Conservation (phyloP, 1,284 basidiomycete genomes). For the Lentinula novae-zelandiae region DNA sequence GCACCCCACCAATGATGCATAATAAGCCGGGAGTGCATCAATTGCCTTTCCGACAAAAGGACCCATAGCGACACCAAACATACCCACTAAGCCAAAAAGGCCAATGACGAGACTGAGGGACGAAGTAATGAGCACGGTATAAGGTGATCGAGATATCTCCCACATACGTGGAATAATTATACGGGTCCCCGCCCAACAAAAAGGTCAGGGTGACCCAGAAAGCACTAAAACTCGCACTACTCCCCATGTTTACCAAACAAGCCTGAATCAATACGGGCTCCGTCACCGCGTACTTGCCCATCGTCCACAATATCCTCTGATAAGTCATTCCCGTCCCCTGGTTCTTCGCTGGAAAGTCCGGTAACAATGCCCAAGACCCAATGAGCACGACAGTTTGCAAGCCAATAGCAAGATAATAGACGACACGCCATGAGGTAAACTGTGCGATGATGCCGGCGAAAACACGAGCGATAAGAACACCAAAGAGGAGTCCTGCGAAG, state of each 20-base stretch:
- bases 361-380: constrained; percentile 54
- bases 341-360: constrained; percentile 71
- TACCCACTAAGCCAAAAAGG: constrained; percentile 68
- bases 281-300: constrained; percentile 62
- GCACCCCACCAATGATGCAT: constrained; percentile 51
- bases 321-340: constrained; percentile 45
- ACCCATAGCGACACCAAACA: constrained; percentile 58
- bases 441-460: constrained; percentile 65
- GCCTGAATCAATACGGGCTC: constrained; percentile 69
- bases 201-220: constrained; percentile 78
- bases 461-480: constrained; percentile 66
- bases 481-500: constrained; percentile 65
- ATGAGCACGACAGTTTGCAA: constrained; percentile 49
- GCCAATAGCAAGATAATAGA: constrained; percentile 67
- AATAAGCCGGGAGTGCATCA: constrained; percentile 62
- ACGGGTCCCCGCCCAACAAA: constrained; percentile 61
- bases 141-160: background rate
- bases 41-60: constrained; percentile 60
- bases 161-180: constrained; percentile 60
- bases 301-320: constrained; percentile 56
- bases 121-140: background rate
- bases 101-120: constrained; percentile 57
- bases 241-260: constrained; percentile 52
- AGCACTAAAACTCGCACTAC: constrained; percentile 54
- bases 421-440: constrained; percentile 58